Conservation (phyloP, 371 early-diverging fungal species). For the Apophysomyces sp. region DNA sequence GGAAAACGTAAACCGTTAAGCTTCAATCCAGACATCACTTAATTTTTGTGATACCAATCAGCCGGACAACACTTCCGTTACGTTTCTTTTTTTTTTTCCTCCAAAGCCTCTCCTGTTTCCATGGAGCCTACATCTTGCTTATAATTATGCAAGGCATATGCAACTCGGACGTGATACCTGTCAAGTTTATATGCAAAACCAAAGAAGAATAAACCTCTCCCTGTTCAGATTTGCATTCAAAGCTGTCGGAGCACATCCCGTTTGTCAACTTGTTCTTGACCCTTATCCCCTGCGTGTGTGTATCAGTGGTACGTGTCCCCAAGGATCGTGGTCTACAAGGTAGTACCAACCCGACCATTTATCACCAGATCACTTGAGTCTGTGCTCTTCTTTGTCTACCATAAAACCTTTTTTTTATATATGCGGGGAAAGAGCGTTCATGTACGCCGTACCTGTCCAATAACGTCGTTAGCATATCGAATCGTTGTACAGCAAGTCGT, state of each 20-base stretch:
- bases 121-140: background rate
- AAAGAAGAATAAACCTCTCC: background rate
- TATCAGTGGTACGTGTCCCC: background rate
- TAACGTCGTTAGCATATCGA: background rate
- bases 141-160: background rate
- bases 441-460: background rate
- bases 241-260: background rate
- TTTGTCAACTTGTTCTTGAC: background rate
- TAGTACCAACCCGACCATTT: background rate
- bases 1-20: background rate
- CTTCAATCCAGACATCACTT: background rate
- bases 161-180: constrained; percentile 1
- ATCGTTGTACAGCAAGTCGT: background rate
- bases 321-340: background rate
- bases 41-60: background rate
- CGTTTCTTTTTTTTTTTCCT: background rate
- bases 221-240: background rate
- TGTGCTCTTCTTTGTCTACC: background rate
- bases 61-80: constrained; percentile 1
- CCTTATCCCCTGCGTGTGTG: background rate
- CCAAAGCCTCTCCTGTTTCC: background rate
- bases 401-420: background rate
- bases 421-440: background rate
- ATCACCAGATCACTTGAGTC: background rate
- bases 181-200: background rate